Evolutionary conservation across 1,284 basidiomycete genomes (phyloP).

Genomic region (Rhizoctonia solani): DNA sequence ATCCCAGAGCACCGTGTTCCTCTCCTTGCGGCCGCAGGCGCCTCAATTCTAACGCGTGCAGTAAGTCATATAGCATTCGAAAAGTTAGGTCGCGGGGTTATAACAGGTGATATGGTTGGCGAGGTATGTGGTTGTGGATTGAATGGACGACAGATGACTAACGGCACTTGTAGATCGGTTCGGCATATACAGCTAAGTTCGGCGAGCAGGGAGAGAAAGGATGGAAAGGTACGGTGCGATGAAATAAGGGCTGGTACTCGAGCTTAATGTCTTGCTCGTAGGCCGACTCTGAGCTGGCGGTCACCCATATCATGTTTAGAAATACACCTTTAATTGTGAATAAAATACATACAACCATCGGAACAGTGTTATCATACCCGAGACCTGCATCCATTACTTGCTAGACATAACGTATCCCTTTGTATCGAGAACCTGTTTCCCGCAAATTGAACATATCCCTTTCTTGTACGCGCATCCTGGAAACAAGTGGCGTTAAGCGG

Average conservation of each 20-base stretch:
- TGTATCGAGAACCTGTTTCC: conserved; percentile 43
- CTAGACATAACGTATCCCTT: conserved; percentile 43
- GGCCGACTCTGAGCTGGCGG: not conserved
- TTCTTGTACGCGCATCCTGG: conserved; percentile 45
- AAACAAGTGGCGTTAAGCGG: not conserved
- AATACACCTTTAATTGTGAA: conserved; percentile 28
- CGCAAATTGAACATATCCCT: conserved; percentile 43
- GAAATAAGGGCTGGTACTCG: not conserved
- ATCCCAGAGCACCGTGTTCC: conserved; percentile 69
- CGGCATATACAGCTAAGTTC: conserved; percentile 75
- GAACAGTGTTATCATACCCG: not conserved
- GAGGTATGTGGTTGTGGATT: conserved; percentile 45
- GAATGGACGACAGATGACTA: not conserved
- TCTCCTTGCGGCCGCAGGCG: conserved; percentile 85
- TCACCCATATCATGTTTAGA: not conserved
- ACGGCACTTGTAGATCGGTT: conserved; percentile 53
- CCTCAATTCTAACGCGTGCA: conserved; percentile 83
- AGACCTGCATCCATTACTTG: conserved; percentile 36
- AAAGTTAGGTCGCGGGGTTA: conserved; percentile 77
- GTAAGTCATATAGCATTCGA: conserved; percentile 77
- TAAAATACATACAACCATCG: conserved; percentile 22
- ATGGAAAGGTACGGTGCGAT: conserved; percentile 33
- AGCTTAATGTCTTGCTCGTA: not conserved
- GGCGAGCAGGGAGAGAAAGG: conserved; percentile 46
- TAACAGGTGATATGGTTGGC: conserved; percentile 87